Conservation (phyloP, 148 eudicot genomes). For the Cornus kousa region DNA sequence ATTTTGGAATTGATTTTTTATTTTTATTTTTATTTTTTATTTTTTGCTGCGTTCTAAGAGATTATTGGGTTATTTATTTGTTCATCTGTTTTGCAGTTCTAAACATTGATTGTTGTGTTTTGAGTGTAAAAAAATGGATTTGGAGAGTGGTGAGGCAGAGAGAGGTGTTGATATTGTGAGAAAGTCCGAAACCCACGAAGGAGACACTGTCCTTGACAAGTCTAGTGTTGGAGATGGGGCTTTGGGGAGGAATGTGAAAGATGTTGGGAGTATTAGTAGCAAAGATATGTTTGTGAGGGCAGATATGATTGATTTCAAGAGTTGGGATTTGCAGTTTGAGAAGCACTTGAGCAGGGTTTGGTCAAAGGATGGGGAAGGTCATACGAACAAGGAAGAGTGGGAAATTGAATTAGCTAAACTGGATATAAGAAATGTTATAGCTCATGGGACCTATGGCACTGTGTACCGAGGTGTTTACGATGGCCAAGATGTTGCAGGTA, state of each 20-base stretch:
- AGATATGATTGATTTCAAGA: slow-evolving; percentile 78
- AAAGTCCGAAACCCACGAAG: neutral
- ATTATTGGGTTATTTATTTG: neutral
- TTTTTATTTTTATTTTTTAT: neutral
- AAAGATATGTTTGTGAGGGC: slow-evolving; percentile 60
- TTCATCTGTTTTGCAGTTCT: neutral
- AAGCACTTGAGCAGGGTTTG: slow-evolving; percentile 55
- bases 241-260: slow-evolving; percentile 24
- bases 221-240: slow-evolving; percentile 6
- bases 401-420: slow-evolving; percentile 77
- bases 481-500: slow-evolving; percentile 90
- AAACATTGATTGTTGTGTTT: slow-evolving; percentile 4
- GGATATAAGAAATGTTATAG: slow-evolving; percentile 59
- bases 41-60: neutral
- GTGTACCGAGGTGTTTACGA: slow-evolving; percentile 74
- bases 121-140: slow-evolving; percentile 37
- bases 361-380: slow-evolving; percentile 46
- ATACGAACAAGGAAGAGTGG: slow-evolving; percentile 63
- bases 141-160: slow-evolving; percentile 22
- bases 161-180: neutral
- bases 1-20: neutral
- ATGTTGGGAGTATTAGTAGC: slow-evolving; percentile 30
- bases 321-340: slow-evolving; percentile 70
- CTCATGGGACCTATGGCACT: slow-evolving; percentile 84
- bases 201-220: slow-evolving; percentile 25